These are phyloP conservation scores for Actinomucor elegans DNA, from an alignment of 371 early-diverging fungal genomes.

Conservation along the genomic window DNA sequence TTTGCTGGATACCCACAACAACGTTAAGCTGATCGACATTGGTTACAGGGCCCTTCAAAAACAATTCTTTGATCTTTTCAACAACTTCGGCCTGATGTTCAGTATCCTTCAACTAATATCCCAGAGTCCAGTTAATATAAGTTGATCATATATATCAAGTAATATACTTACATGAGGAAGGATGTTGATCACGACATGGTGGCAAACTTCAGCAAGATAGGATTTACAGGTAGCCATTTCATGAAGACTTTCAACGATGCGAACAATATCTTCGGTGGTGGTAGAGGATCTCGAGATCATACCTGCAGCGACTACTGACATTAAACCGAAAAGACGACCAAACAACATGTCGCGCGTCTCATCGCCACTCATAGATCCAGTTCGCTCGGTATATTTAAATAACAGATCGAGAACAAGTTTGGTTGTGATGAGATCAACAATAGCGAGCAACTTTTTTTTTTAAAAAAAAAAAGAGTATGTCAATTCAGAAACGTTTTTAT, in stretches of 20 bases:
- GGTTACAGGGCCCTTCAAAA: slow-evolving; percentile 59
- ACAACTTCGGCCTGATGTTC: slow-evolving; percentile 35
- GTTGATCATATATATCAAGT: neutral
- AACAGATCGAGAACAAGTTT: slow-evolving; percentile 70
- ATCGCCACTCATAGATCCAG: slow-evolving; percentile 61
- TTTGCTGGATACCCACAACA: slow-evolving; percentile 52
- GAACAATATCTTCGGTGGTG: slow-evolving; percentile 65
- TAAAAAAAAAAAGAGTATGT: neutral
- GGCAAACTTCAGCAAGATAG: slow-evolving; percentile 77
- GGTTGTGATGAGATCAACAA: slow-evolving; percentile 46
- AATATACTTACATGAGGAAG: slow-evolving; percentile 52
- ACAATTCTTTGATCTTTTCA: slow-evolving; percentile 49
- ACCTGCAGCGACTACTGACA: slow-evolving; percentile 83
- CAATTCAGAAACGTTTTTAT: too few relatives aligned
- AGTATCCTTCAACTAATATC: slow-evolving; percentile 31
- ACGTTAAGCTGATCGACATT: slow-evolving; percentile 75
- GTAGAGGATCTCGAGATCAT: slow-evolving; percentile 64
- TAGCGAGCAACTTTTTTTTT: slow-evolving; percentile 41
- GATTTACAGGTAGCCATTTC: slow-evolving; percentile 70
- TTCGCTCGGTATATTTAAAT: slow-evolving; percentile 61
- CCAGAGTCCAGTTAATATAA: neutral
- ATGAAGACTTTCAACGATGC: slow-evolving; percentile 65
- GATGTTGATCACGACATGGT: slow-evolving; percentile 66
- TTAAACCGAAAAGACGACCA: slow-evolving; percentile 87
- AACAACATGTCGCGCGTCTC: slow-evolving; percentile 89